Base-by-base conservation (phyloP, 768 basidiomycete genomes). In the Suillus decipiens region DNA sequence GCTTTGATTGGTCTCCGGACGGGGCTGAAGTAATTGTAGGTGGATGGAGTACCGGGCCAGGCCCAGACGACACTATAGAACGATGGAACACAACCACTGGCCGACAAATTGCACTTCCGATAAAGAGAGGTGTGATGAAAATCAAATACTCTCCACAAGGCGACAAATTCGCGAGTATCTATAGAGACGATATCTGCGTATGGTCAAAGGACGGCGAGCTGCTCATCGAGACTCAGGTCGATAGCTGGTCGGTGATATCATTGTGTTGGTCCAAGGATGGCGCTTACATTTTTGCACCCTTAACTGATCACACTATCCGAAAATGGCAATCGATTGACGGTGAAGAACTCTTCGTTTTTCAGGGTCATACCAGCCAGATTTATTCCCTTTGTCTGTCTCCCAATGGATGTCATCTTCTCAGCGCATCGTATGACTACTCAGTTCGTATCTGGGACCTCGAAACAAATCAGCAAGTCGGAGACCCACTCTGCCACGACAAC, bases 401-500 rank as follows among this genome's bases (percentile, higher is more conserved):
- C 1, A 22, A 55, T 37, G 54, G 34, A 55, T 22, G 2, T 1
- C n/a, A 55, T 22, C 54, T 55, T 55, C 2, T 55, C 31, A 55
- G 54, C 0, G 54, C 54, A 14, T 55, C 34, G 8, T 0, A 1
- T 12, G 54, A 56, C 37, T 17, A 8, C 24, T 39, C 37, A 28
- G 15, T 56, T 17, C 36, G 37, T 37, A 56, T 60, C 24, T 60
- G 59, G 59, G 51, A 60, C 12, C 45, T 54, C 14, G 7, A 34
- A 15, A 56, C 50, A 1, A 36, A 60, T 36, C 50, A 36, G 37
- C 50, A 34, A 56, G 12, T 60, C 2, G 59, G 59, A 33, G 80
- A 81, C 1, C 71, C 83, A 3, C 74, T 82, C 62, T 93, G 93
- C 0, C 95, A 97, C 71, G 87, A 83, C 8, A 91, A 92, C 68